Evolutionary conservation across 371 early-diverging fungal species (phyloP), one percentile per base, ranked within the genome.

Genomic region (Choanephora cucurbitarum): DNA sequence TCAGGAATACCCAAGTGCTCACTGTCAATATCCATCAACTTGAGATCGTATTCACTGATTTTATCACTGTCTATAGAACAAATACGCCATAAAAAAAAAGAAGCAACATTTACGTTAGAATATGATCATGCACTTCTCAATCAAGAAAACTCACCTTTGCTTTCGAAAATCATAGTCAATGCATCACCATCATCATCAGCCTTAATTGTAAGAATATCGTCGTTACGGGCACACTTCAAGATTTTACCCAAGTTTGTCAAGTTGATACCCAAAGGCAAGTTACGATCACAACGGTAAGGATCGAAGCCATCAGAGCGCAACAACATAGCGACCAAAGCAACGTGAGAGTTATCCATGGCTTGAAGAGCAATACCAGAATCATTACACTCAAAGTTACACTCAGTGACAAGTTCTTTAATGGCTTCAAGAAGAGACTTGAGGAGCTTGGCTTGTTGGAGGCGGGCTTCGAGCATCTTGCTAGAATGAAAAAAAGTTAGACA

Each of bases 321-420:
- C 61, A 95, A 75, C 58, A 98, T 85, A 24, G 95, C 83, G 9
- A 95, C 95, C 51, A 99, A 85, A 19, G 97, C 96, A 15, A 99
- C 96, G 77, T 99, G 98, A 39, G 96, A 90, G 81, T 89, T 93
- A 79, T 99, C 99, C 98, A 99, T 99, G 50, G 97, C 96, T 82
- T 99, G 99, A n/a, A 99, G 84, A 28, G 91, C 85, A 58, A 99
- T 92, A 61, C 99, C 99, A 40, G 89, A 80, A 61, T 97, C 96
- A 48, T 85, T 91, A 77, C 97, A 97, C 72, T 99, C 98, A 81
- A 98, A 95, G 86, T 99, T 99, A 71, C 91, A 94, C 70, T 99
- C 96, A 18, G 88, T 85, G 52, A 99, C 96, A 52, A 99, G 85
- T 64, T 99, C 99, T 81, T 93, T 95, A 77, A 99, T 79, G 53